Percentiles rank a stretch among this genome's conserved stretches.
These are phyloP conservation scores for Suhomyces chickasaworum DNA, from an alignment of 1,139 yeast genomes.

Conservation along the genomic window DNA sequence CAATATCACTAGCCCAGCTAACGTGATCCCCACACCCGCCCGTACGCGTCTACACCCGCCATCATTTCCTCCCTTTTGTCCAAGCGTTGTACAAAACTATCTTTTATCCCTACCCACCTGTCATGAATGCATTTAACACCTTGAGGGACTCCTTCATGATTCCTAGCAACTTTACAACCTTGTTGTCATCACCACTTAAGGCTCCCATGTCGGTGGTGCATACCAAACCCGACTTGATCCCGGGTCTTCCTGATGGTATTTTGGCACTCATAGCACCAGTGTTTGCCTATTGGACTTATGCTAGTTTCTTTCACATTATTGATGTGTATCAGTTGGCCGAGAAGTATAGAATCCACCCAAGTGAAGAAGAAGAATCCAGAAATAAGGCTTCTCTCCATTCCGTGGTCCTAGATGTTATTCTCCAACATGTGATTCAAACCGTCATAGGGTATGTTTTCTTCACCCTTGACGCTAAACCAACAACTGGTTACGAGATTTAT, in stretches of 20 bases:
- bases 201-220: constrained; percentile 13
- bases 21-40: background rate
- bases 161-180: constrained; percentile 23
- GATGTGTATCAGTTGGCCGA: constrained; percentile 78
- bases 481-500: constrained; percentile 72
- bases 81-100: background rate
- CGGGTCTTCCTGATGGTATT: constrained; percentile 71
- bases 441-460: constrained; percentile 60
- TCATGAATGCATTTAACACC: constrained; percentile 8
- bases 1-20: background rate
- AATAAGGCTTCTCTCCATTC: constrained; percentile 72
- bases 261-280: constrained; percentile 76
- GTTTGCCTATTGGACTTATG: constrained; percentile 79
- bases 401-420: constrained; percentile 76
- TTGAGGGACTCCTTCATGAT: constrained; percentile 8
- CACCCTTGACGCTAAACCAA: constrained; percentile 60
- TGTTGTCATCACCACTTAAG: constrained; percentile 20
- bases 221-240: constrained; percentile 44
- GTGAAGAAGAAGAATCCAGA: constrained; percentile 74
- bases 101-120: background rate
- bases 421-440: constrained; percentile 85
- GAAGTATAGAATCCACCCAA: constrained; percentile 84
- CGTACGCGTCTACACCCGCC: background rate
- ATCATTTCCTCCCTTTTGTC: background rate
- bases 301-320: constrained; percentile 70